These are phyloP conservation scores for Mrakia gelida DNA, from an alignment of 768 basidiomycete species.

Conservation along the genomic window DNA sequence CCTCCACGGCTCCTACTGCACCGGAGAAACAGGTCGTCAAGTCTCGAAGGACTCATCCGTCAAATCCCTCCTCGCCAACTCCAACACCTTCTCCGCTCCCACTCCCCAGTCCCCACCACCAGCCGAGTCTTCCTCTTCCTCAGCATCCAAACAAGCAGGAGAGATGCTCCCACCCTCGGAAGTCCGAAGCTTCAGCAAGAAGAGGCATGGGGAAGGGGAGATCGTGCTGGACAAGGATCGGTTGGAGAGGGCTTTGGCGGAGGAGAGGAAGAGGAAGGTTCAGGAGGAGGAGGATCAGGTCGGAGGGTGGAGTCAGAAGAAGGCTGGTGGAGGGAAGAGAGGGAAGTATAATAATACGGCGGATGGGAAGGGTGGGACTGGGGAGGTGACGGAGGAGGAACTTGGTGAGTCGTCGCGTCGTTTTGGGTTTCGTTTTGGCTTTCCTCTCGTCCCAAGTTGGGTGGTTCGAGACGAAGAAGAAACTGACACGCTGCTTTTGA, in stretches of 20 bases:
- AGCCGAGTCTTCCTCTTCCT: slow-evolving; percentile 32
- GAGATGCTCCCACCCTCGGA: slow-evolving; percentile 27
- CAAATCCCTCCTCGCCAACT: slow-evolving; percentile 54
- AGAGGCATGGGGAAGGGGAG: slow-evolving; percentile 72
- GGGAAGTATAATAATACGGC: slow-evolving; percentile 41
- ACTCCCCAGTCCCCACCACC: slow-evolving; percentile 35
- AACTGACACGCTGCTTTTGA: not conserved
- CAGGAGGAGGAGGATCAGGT: slow-evolving; percentile 53
- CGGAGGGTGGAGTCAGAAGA: slow-evolving; percentile 58
- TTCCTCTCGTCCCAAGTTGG: too few species aligned
- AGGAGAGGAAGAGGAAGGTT: slow-evolving; percentile 74
- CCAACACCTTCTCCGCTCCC: slow-evolving; percentile 39
- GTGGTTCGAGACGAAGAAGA: not conserved
- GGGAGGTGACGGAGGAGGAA: slow-evolving; percentile 81
- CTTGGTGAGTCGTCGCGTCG: slow-evolving; percentile 36
- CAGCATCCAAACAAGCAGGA: not conserved
- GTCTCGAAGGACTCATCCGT: slow-evolving; percentile 66
- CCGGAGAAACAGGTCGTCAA: slow-evolving; percentile 76
- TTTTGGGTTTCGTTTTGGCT: not conserved
- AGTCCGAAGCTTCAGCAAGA: slow-evolving; percentile 64
- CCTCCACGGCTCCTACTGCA: slow-evolving; percentile 83
- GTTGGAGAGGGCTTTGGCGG: slow-evolving; percentile 64
- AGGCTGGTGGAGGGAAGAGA: slow-evolving; percentile 25
- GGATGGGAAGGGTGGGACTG: slow-evolving; percentile 48
- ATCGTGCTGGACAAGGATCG: slow-evolving; percentile 67